These are phyloP conservation scores for Aechmea fasciata DNA, from an alignment of 176 grass and related monocot genomes.

Conservation along the genomic window DNA sequence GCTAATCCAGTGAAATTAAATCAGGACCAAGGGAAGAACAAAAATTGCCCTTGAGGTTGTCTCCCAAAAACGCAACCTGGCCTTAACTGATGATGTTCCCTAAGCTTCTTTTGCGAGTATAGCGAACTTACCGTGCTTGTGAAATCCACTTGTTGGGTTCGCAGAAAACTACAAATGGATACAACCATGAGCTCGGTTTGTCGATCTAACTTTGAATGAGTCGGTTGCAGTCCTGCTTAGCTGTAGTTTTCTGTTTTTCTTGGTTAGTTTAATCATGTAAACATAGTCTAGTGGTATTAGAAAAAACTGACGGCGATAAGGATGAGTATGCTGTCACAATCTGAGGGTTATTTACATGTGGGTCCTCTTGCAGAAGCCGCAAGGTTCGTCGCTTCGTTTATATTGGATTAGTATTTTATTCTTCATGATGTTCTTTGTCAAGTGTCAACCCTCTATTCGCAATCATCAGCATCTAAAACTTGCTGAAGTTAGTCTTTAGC, in stretches of 20 bases:
- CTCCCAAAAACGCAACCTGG: neutral
- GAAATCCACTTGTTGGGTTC: neutral
- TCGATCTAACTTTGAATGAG: slow-evolving; percentile 1
- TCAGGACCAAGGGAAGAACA: no score
- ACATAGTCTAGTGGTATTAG: neutral
- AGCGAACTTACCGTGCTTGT: neutral
- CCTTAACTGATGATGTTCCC: neutral
- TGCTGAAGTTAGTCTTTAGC: no score
- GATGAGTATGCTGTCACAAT: neutral
- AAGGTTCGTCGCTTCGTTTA: no score
- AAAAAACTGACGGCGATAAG: neutral
- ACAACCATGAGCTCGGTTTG: neutral
- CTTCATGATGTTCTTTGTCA: no score
- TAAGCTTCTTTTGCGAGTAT: neutral
- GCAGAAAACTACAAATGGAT: neutral
- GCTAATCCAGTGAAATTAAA: no score
- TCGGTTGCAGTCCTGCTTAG: neutral
- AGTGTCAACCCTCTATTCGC: no score
- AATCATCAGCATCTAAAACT: no score
- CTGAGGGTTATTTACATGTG: no score
- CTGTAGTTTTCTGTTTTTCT: neutral
- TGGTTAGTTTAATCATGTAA: neutral
- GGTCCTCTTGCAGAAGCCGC: no score
- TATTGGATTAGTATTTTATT: no score
- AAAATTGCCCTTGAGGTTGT: neutral